A percentile compares a stretch with the other conserved stretches of the same genome.
Conservation (phyloP, 2,329 filamentous ascomycete species). For the Thielaviopsis euricoi region DNA sequence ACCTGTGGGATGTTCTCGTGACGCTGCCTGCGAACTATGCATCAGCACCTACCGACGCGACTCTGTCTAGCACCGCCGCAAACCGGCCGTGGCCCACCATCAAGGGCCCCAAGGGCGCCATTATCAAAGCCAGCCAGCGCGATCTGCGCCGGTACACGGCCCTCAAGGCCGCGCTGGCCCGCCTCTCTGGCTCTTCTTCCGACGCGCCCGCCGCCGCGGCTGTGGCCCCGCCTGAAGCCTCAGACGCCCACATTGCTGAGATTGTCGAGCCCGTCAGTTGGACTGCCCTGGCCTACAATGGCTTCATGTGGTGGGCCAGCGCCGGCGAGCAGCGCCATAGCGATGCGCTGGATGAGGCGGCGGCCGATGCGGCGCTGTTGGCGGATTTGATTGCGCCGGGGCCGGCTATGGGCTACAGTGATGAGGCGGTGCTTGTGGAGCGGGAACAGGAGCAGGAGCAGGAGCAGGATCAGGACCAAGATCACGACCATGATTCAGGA, state of each 20-base stretch:
- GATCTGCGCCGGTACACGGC: conserved; percentile 67
- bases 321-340: conserved; percentile 55
- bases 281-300: conserved; percentile 62
- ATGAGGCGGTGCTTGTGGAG: background rate
- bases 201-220: background rate
- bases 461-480: background rate
- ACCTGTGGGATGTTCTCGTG: conserved; percentile 79
- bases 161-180: conserved; percentile 45
- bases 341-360: conserved; percentile 41
- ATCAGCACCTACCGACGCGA: background rate
- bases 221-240: conserved; percentile 12
- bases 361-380: conserved; percentile 37
- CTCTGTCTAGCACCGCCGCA: background rate
- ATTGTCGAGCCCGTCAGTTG: conserved; percentile 48
- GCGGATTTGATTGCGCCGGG: conserved; percentile 29
- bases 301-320: conserved; percentile 84
- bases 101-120: conserved; percentile 44
- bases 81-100: conserved; percentile 61
- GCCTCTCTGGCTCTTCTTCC: conserved; percentile 19
- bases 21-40: conserved; percentile 54
- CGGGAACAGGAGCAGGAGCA: background rate
- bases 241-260: conserved; percentile 33
- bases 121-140: conserved; percentile 73
- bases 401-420: conserved; percentile 11
- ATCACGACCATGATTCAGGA: background rate